These are phyloP conservation scores for Claviceps maximensis DNA, from an alignment of 2,329 filamentous ascomycete genomes.

Conservation along the genomic window DNA sequence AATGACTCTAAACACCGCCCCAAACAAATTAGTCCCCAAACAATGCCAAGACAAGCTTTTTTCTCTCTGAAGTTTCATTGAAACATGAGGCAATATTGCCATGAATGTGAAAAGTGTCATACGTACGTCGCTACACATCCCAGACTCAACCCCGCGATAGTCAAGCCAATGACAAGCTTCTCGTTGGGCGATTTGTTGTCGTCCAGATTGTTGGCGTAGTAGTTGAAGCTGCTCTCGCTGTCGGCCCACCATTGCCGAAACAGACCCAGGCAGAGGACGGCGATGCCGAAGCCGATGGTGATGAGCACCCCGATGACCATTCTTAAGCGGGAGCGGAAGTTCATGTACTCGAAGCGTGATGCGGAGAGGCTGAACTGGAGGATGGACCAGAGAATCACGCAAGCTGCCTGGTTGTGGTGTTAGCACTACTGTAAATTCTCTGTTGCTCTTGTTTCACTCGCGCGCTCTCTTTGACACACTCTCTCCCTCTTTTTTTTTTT, in stretches of 20 bases:
- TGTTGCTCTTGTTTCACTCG: too few relatives aligned
- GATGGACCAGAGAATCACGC: slow-evolving; percentile 4
- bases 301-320: slow-evolving; percentile 6
- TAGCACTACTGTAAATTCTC: not conserved
- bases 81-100: not conserved
- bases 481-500: too few relatives aligned
- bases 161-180: not conserved
- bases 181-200: not conserved
- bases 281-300: slow-evolving; percentile 3
- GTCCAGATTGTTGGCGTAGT: not conserved
- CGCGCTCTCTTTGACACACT: too few relatives aligned
- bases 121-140: not conserved
- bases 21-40: not conserved
- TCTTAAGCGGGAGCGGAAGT: slow-evolving; percentile 6
- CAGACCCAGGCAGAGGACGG: not conserved
- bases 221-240: not conserved
- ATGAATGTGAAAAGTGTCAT: not conserved
- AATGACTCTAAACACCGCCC: not conserved
- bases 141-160: not conserved
- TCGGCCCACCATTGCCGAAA: not conserved
- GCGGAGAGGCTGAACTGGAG: slow-evolving; percentile 2
- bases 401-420: not conserved
- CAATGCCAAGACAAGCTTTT: too few relatives aligned
- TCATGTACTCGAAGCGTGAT: slow-evolving; percentile 4
- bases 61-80: not conserved